phyloP scores from a whole-genome alignment of 176 grass and related monocot species.

The Coix lacrymajobi region DNA sequence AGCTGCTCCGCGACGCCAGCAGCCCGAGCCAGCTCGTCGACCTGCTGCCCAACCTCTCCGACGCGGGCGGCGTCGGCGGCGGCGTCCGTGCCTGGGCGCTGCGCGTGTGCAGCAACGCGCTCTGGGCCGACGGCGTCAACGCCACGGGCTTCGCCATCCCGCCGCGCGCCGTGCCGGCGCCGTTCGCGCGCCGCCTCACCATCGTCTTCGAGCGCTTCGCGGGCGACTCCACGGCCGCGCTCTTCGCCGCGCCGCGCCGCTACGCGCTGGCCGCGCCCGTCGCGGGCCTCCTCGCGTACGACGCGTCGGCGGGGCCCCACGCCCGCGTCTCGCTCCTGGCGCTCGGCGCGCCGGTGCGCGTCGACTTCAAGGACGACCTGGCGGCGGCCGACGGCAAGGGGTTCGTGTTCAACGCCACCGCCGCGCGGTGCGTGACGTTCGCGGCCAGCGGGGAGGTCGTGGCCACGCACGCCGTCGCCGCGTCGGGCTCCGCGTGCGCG shows the following conservation, averaged over 20 bases:
- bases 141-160: constrained; percentile 27
- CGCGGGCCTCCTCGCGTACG: constrained; percentile 35
- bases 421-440: constrained; percentile 40
- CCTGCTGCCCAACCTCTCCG: constrained; percentile 6
- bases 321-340: constrained; percentile 20
- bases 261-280: constrained; percentile 37
- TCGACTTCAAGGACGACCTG: constrained; percentile 33
- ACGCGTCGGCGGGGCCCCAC: constrained; percentile 24
- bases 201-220: constrained; percentile 36
- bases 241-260: constrained; percentile 21
- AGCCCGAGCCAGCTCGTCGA: constrained; percentile 17
- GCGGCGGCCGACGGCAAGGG: background rate
- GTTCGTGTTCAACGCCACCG: constrained; percentile 23
- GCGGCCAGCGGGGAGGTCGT: constrained; percentile 4
- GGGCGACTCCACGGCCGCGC: background rate
- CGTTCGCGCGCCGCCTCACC: constrained; percentile 44
- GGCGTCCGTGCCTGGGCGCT: constrained; percentile 35
- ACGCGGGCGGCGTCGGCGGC: background rate
- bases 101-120: constrained; percentile 40
- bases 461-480: constrained; percentile 22
- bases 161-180: constrained; percentile 27
- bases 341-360: constrained; percentile 23
- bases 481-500: constrained; percentile 15
- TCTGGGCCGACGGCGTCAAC: constrained; percentile 36
- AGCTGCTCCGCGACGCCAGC: constrained; percentile 32